Percentiles rank a stretch among this genome's conserved stretches.
Conservation (phyloP, 345 rosid species). For the Citrus sp. region DNA sequence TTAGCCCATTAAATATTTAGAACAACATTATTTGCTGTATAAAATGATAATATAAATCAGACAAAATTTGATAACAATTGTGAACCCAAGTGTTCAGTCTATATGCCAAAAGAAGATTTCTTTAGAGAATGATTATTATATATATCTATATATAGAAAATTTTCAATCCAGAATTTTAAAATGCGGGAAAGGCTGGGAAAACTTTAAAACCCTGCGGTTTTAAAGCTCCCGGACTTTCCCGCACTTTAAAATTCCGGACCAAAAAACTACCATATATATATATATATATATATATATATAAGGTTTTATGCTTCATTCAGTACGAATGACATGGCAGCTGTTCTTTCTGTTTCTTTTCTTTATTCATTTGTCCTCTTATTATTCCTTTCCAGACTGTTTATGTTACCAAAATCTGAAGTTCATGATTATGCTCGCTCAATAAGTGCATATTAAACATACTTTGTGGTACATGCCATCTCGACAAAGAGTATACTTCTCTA, state of each 20-base stretch:
- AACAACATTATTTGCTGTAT: background rate
- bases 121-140: too few species aligned
- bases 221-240: too few species aligned
- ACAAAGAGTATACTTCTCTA: slow-evolving; percentile 64
- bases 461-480: slow-evolving; percentile 79
- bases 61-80: background rate
- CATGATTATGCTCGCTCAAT: background rate
- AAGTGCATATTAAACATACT: slow-evolving; percentile 33
- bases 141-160: too few species aligned
- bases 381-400: background rate
- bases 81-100: background rate
- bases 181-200: too few species aligned
- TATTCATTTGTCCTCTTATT: background rate
- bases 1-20: background rate
- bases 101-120: background rate
- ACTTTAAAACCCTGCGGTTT: too few species aligned
- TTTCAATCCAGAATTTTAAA: too few species aligned
- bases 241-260: too few species aligned
- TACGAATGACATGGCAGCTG: background rate
- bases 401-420: background rate
- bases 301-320: background rate
- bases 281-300: too few species aligned
- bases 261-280: too few species aligned
- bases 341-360: background rate
- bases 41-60: background rate